Evolutionary conservation across 371 early-diverging fungal species (phyloP).

Genomic region (Cladochytrium tenue): DNA sequence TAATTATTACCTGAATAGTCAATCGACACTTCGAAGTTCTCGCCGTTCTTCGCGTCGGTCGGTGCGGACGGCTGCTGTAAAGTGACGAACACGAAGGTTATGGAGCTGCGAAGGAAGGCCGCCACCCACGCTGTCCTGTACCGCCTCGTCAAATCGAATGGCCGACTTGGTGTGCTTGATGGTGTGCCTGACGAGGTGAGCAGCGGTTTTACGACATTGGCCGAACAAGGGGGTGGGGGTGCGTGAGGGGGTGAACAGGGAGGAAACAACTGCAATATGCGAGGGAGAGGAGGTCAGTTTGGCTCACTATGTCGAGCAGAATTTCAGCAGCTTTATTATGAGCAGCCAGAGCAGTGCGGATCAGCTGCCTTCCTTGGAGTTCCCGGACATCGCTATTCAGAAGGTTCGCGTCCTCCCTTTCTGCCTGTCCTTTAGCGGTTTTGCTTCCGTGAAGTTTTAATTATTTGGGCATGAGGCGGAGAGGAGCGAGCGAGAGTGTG

Average conservation of each 20-base stretch:
- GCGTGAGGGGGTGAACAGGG: too few relatives aligned
- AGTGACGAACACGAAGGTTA: constrained; percentile 28
- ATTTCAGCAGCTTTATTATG: neutral
- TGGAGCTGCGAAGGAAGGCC: constrained; percentile 5
- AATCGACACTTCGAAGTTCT: constrained; percentile 17
- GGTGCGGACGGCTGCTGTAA: constrained; percentile 39
- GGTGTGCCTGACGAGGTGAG: neutral
- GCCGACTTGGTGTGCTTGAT: constrained; percentile 27
- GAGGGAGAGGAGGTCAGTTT: neutral
- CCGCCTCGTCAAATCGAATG: constrained; percentile 19
- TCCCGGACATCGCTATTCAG: constrained; percentile 34
- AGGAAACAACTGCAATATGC: too few relatives aligned
- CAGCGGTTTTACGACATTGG: neutral
- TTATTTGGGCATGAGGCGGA: constrained; percentile 29
- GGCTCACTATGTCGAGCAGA: neutral
- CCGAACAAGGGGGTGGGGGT: too few relatives aligned
- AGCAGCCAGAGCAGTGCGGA: constrained; percentile 9
- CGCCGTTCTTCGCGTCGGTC: constrained; percentile 32
- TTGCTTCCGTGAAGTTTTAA: constrained; percentile 6
- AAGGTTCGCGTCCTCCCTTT: constrained; percentile 13
- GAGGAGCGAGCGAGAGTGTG: too few relatives aligned
- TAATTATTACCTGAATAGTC: too few relatives aligned
- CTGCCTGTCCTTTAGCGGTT: neutral
- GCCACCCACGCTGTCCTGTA: constrained; percentile 23
- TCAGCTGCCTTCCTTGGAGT: constrained; percentile 14